Base-by-base conservation (phyloP, 164 flowering plant genomes). In the Kingdonia uniflora region DNA sequence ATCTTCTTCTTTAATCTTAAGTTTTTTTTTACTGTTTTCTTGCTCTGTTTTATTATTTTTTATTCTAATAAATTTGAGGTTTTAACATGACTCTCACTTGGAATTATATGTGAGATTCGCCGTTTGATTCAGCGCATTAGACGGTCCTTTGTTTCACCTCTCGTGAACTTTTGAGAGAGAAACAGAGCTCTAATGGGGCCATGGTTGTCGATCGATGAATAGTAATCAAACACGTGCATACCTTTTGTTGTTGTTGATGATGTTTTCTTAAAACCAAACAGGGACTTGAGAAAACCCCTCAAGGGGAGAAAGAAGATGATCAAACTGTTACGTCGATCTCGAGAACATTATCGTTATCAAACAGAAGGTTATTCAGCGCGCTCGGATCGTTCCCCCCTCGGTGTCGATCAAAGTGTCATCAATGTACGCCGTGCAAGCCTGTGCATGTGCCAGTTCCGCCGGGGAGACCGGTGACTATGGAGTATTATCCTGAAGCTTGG, bases 401-500 rank as follows among this genome's bases (percentile, higher is more conserved):
- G 2, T 84, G 92, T 58, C 51, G 52, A 1, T 72, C 71, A 0
- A 81, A 80, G 40, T 84, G 92, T 26, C 82, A 84, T 35, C 68
- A 55, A 17, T 81, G 92, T 75, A 74, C 68, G 17, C 92, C 84
- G 17, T 84, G 92, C 56, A 70, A 65, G 69, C 80, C 87, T 29
- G 92, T 84, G 11, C 92, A 79, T 44, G 85, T 81, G 55, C 60
- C 87, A 12, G 82, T 84, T 56, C 85, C 87, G 13, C 92, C 87
- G 0, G 87, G 92, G 12, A 75, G 73, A 7, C 81, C 82, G 14
- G 87, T 74, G 51, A 78, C 84, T 0, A 59, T 78, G 0, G 92
- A 84, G 71, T 84, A 81, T 48, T 84, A 81, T 64, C 90, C 90
- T 0, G 86, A 83, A 48, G 86, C 84, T 0, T 83, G 90, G 90